Percentiles rank a stretch among this genome's conserved stretches.
Evolutionary conservation across 345 rosid species (phyloP).

Genomic region (Salix brachista): DNA sequence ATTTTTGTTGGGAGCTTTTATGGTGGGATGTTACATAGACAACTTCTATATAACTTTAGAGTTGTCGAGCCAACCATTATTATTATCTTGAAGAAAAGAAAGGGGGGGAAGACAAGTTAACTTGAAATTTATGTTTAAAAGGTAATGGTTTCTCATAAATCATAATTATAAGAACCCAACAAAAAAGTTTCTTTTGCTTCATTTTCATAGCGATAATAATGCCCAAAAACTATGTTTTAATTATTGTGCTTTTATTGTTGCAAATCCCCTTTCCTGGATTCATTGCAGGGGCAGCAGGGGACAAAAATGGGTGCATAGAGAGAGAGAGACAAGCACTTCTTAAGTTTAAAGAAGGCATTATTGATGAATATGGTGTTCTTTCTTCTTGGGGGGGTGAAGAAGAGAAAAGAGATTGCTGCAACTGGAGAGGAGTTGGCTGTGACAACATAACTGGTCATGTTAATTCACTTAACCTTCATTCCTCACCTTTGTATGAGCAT

Average conservation of each 20-base stretch:
- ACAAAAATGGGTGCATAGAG: background rate
- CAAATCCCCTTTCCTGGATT: background rate
- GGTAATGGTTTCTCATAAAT: background rate
- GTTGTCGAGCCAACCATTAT: background rate
- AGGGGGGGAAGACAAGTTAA: background rate
- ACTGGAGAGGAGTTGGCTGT: slow-evolving; percentile 29
- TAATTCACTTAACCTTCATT: slow-evolving; percentile 14
- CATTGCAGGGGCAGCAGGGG: background rate
- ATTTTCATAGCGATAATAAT: background rate
- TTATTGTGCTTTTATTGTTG: background rate
- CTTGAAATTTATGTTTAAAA: background rate
- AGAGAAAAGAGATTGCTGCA: slow-evolving; percentile 21
- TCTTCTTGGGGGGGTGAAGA: slow-evolving; percentile 28
- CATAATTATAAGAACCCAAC: background rate
- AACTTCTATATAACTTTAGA: background rate
- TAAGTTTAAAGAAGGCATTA: slow-evolving; percentile 14
- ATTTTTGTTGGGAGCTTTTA: background rate
- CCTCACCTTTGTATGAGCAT: background rate
- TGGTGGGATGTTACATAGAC: background rate
- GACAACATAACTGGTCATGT: slow-evolving; percentile 13
- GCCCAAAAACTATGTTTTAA: background rate
- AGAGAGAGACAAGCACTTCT: slow-evolving; percentile 28
- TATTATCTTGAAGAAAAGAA: no score
- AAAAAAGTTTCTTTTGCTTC: background rate
- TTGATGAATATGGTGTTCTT: slow-evolving; percentile 13